Evolutionary conservation across 495 filamentous ascomycete species (phyloP).

Genomic region (Antarctomyces pellizariae): DNA sequence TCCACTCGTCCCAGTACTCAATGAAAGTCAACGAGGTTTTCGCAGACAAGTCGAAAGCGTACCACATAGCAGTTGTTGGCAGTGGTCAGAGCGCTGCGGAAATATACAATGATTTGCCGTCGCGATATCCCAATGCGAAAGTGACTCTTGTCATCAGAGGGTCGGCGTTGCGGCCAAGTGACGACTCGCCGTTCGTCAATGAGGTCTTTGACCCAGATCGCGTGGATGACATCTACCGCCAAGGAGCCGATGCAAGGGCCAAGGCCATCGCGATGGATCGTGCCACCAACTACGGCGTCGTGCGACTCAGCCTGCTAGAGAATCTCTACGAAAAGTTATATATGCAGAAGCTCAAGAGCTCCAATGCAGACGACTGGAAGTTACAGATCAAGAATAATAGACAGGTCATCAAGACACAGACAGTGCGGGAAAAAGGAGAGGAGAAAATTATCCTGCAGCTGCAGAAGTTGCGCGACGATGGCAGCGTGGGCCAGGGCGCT

Average conservation of each 20-base stretch:
- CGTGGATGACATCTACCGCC: slow-evolving; percentile 48
- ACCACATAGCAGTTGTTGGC: slow-evolving; percentile 62
- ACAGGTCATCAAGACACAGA: slow-evolving; percentile 29
- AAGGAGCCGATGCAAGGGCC: slow-evolving; percentile 33
- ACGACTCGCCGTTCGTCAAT: slow-evolving; percentile 92
- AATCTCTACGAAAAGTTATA: slow-evolving; percentile 69
- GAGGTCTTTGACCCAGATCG: slow-evolving; percentile 81
- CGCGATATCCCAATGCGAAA: slow-evolving; percentile 54
- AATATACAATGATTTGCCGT: slow-evolving; percentile 76
- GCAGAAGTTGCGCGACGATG: slow-evolving; percentile 1
- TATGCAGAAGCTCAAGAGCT: slow-evolving; percentile 48
- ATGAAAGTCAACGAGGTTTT: slow-evolving; percentile 35
- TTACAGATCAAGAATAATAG: slow-evolving; percentile 51
- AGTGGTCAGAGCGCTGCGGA: slow-evolving; percentile 86
- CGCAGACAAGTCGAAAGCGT: too few relatives aligned
- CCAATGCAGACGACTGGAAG: slow-evolving; percentile 50
- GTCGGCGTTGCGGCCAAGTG: slow-evolving; percentile 64
- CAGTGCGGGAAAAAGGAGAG: too few relatives aligned
- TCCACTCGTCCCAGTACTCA: slow-evolving; percentile 84
- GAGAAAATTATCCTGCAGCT: too few relatives aligned
- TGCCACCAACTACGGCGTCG: slow-evolving; percentile 84
- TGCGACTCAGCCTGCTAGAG: slow-evolving; percentile 69
- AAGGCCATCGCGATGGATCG: slow-evolving; percentile 38
- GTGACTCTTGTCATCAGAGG: slow-evolving; percentile 56
- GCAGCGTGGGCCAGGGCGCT: slow-evolving; percentile 6